These are phyloP conservation scores for Hypoxylon lienhwacheense DNA, from an alignment of 495 filamentous ascomycete genomes.

Conservation along the genomic window DNA sequence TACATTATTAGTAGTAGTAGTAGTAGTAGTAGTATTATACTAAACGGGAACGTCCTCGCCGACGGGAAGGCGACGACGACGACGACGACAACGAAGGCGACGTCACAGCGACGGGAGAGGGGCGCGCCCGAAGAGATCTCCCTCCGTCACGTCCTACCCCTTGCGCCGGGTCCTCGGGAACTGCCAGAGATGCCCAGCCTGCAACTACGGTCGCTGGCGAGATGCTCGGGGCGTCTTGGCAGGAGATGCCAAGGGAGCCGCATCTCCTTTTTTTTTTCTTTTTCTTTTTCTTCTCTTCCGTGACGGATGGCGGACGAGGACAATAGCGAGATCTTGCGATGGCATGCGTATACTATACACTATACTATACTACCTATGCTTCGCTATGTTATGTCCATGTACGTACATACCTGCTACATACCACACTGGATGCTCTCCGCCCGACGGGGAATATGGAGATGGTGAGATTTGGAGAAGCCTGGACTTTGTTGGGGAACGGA, in stretches of 20 bases:
- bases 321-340: no score
- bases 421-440: no score
- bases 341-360: no score
- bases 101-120: constrained; percentile 13
- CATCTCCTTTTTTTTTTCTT: no score
- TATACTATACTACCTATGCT: no score
- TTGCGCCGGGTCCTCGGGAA: constrained; percentile 19
- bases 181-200: constrained; percentile 33
- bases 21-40: no score
- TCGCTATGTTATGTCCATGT: no score
- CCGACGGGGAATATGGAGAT: neutral
- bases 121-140: constrained; percentile 12
- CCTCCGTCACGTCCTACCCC: constrained; percentile 18
- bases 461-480: constrained; percentile 5
- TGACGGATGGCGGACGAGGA: neutral
- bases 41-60: no score
- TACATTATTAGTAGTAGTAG: no score
- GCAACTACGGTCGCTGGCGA: constrained; percentile 24
- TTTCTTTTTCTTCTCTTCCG: no score
- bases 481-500: neutral
- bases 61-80: no score
- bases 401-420: no score
- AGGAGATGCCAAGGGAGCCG: constrained; percentile 22
- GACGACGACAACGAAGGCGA: neutral
- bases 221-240: constrained; percentile 32